Evolutionary conservation across 1,139 yeast species (phyloP).

Genomic region (Trichomonascaceae sp.): DNA sequence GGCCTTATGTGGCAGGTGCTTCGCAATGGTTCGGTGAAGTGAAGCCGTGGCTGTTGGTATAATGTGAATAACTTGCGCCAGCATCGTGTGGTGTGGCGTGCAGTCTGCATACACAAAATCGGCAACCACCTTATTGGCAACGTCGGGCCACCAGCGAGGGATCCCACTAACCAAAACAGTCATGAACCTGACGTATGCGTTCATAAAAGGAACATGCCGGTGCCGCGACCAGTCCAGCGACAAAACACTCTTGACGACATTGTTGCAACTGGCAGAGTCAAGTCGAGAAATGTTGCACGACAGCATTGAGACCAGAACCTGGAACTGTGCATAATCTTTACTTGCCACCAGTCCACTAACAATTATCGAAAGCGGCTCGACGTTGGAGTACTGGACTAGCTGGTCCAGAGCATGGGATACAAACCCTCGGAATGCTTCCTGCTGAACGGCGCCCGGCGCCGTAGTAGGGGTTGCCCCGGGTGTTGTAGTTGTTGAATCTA

Average conservation of each 20-base stretch:
- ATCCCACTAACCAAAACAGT: slow-evolving; percentile 69
- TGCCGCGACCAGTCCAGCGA: slow-evolving; percentile 44
- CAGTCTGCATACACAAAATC: slow-evolving; percentile 39
- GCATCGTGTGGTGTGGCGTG: slow-evolving; percentile 52
- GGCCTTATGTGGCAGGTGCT: slow-evolving; percentile 68
- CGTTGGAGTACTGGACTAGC: neutral
- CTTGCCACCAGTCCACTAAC: neutral
- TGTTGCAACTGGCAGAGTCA: slow-evolving; percentile 31
- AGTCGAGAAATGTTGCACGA: slow-evolving; percentile 21
- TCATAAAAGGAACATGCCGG: slow-evolving; percentile 29
- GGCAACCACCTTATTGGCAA: slow-evolving; percentile 48
- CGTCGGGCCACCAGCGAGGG: slow-evolving; percentile 83
- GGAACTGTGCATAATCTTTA: neutral
- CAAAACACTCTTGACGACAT: slow-evolving; percentile 38
- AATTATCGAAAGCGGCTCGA: neutral
- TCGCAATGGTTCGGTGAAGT: slow-evolving; percentile 45
- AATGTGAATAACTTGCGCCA: slow-evolving; percentile 48
- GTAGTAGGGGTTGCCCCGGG: neutral
- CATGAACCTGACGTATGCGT: slow-evolving; percentile 53
- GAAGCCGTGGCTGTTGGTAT: slow-evolving; percentile 72
- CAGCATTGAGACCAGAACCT: neutral
- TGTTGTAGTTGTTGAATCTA: too few relatives aligned
- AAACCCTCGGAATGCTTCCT: neutral
- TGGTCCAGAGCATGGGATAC: neutral
- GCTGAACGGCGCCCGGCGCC: neutral